phyloP scores from a whole-genome alignment of 805 yeast genomes.

The Candida orba region DNA sequence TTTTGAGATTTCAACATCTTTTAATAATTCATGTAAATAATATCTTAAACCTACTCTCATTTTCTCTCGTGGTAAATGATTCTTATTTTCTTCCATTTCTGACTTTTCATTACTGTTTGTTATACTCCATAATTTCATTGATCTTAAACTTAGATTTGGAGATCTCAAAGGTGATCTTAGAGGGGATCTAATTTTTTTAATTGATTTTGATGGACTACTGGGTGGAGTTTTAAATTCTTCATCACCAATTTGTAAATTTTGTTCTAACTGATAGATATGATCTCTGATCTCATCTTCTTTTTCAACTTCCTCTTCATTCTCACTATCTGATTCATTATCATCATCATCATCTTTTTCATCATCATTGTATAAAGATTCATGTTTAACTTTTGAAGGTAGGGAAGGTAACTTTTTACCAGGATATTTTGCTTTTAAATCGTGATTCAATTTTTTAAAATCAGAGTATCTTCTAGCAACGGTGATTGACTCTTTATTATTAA shows the following conservation, averaged over 20 bases:
- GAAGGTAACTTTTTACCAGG: constrained; percentile 64
- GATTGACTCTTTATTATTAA: constrained; percentile 15
- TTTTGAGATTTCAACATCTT: constrained; percentile 48
- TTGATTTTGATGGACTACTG: not conserved
- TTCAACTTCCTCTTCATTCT: constrained; percentile 7
- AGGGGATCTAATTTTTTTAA: not conserved
- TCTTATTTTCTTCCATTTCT: not conserved
- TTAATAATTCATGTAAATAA: constrained; percentile 48
- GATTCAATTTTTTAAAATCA: constrained; percentile 57
- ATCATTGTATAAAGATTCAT: constrained; percentile 16
- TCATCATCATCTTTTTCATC: constrained; percentile 17
- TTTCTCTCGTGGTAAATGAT: constrained; percentile 58
- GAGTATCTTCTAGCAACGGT: constrained; percentile 53
- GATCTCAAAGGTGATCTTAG: not conserved
- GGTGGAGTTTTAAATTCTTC: constrained; percentile 3
- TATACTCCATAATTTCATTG: constrained; percentile 1
- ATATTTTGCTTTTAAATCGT: constrained; percentile 42
- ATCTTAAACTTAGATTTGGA: not conserved
- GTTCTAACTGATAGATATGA: constrained; percentile 7
- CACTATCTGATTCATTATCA: constrained; percentile 16
- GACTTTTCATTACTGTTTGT: not conserved
- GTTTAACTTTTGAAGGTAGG: constrained; percentile 49
- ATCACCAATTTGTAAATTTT: not conserved
- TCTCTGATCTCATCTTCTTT: constrained; percentile 18
- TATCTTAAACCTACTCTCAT: constrained; percentile 73